These are phyloP conservation scores for Hypoxylon intermedium DNA, from an alignment of 495 filamentous ascomycete species.

Conservation along the genomic window DNA sequence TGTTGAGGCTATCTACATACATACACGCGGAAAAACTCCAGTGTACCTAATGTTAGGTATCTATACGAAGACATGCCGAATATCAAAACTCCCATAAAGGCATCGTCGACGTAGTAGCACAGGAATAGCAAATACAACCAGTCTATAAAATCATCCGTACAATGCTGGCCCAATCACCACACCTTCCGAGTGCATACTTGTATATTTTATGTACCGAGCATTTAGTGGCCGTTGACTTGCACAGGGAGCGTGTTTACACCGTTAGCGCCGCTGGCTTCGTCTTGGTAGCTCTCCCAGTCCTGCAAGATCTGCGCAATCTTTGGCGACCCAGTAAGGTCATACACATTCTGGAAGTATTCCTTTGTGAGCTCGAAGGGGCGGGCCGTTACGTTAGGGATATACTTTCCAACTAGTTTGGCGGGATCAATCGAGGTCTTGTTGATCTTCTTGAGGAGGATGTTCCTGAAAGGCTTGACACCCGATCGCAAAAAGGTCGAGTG, in stretches of 20 bases:
- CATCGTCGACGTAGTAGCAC: conserved; percentile 15
- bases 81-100: conserved; percentile 6
- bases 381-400: conserved; percentile 98
- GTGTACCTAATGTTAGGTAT: not conserved
- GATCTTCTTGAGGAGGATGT: conserved; percentile 98
- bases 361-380: conserved; percentile 93
- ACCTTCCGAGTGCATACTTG: no score
- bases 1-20: not conserved
- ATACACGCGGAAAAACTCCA: not conserved
- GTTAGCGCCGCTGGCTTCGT: conserved; percentile 40
- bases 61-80: conserved; percentile 16
- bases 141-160: conserved; percentile 2
- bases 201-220: not conserved
- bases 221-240: conserved; percentile 33
- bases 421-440: conserved; percentile 98
- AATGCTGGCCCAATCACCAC: conserved; percentile 1
- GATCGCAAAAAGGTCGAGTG: conserved; percentile 97
- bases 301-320: conserved; percentile 88
- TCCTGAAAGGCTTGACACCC: conserved; percentile 97
- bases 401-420: conserved; percentile 94
- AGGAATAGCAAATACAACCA: conserved; percentile 27
- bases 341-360: conserved; percentile 99
- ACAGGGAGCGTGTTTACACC: conserved; percentile 24
- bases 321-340: conserved; percentile 88
- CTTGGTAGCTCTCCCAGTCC: conserved; percentile 76